These are phyloP conservation scores for Saccharomyces eubayanus DNA, from an alignment of 805 yeast genomes.

Conservation along the genomic window DNA sequence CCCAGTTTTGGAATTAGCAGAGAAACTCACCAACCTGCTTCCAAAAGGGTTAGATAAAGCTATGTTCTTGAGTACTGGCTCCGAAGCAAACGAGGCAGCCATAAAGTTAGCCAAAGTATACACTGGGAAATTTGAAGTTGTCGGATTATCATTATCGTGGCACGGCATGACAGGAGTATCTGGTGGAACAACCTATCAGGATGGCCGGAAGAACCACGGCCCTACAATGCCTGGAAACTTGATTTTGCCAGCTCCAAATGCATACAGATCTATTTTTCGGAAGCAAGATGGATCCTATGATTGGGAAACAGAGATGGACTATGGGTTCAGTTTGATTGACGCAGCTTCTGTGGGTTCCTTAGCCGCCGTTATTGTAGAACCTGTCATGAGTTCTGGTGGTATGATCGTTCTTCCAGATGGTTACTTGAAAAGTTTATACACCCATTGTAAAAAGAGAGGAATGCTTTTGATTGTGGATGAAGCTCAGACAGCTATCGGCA, in stretches of 20 bases:
- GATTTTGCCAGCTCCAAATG: constrained; percentile 24
- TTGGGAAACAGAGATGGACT: constrained; percentile 25
- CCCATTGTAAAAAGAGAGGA: constrained; percentile 33
- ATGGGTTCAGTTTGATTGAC: constrained; percentile 24
- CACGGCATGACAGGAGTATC: constrained; percentile 29
- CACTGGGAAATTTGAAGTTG: constrained; percentile 25
- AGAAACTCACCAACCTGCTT: constrained; percentile 18
- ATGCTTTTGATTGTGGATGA: constrained; percentile 46
- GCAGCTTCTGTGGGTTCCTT: constrained; percentile 33
- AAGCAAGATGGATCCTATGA: constrained; percentile 24
- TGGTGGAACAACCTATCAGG: constrained; percentile 20
- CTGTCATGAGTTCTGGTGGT: constrained; percentile 47
- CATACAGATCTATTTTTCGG: constrained; percentile 23
- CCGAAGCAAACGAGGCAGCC: constrained; percentile 31
- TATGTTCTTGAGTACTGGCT: constrained; percentile 27
- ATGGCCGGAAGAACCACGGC: constrained; percentile 25
- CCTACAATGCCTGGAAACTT: constrained; percentile 25
- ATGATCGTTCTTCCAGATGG: constrained; percentile 37
- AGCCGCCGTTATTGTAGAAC: constrained; percentile 45
- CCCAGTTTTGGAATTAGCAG: constrained; percentile 25
- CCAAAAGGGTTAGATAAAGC: constrained; percentile 22
- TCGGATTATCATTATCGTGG: constrained; percentile 26
- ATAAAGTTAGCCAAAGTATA: constrained; percentile 26
- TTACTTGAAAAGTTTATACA: constrained; percentile 21
- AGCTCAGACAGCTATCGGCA: constrained; percentile 49